Evolutionary conservation across 345 rosid genomes (phyloP), one percentile per base, ranked within the genome.

Genomic region (Citrus cavaleriei): DNA sequence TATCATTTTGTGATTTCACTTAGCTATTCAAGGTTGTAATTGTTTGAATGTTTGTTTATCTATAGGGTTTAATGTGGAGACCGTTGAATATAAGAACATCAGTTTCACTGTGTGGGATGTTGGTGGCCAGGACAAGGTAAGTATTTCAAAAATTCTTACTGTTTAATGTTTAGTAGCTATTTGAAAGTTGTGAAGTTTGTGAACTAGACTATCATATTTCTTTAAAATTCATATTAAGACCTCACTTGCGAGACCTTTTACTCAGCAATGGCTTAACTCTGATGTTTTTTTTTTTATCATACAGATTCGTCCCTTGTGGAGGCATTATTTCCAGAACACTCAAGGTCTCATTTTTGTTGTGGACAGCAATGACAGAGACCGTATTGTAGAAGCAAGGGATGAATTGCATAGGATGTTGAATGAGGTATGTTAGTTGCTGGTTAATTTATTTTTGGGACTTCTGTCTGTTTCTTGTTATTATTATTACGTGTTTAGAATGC

Each of bases 71-170:
- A 92, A 93, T 78, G 97, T 92, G 86, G 97, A 92, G 85, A 94
- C 95, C 0, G 94, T 94, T 75, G 97, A 92, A 72, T 92, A 92
- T 85, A 94, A 92, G 75, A 92, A 94, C 90, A 92, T 94, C 81
- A 92, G 94, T 87, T 94, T 94, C 88, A 94, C 98, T 0, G 98
- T 94, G 63, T 94, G 95, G 97, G 98, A 94, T 90, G 97, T 94
- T 22, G 98, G 97, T 27, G 98, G 97, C 71, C 95, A 92, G 84
- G 97, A 92, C 88, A 92, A 91, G 96, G 96, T 93, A 76, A 81
- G 75, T 16, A 22, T 7, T 55, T 14, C n/a, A 34, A 49, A 21
- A 24, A 51, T 51, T 49, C 10, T 32, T 35, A 18, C 7, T 6
- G n/a, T 72, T 27, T 1, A n/a, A 63, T 19, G 59, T 62, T 22